Evolutionary conservation across 148 eudicot species (phyloP), one percentile per base, ranked within the genome.

Genomic region (Camellia sinensis): DNA sequence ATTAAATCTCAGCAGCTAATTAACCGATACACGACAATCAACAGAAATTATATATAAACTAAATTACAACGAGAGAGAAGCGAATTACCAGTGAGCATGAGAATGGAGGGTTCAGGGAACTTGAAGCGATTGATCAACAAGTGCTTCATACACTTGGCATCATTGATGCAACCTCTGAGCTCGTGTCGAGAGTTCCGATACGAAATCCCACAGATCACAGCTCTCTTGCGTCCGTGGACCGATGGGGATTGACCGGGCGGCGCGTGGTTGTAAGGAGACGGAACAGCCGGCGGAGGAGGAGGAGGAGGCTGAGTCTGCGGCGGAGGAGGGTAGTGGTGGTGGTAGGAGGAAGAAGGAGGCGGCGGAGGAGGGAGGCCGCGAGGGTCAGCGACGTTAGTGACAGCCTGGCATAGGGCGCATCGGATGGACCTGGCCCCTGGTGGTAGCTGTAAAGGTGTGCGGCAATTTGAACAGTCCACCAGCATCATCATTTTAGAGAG

Each of bases 1-100:
- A 78, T 43, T 68, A 74, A 68, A 78, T 43, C 65, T 76, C 41
- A 14, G 10, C 70, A 45, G 57, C 8, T n/a, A 64, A 21, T 7
- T 2, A 21, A 60, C 63, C 21, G 43, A 14, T 5, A 70, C 8
- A 41, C 7, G 19, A 79, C 7, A 14, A 79, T 15, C 53, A 71
- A 46, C 3, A 9, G 62, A 76, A 44, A 14, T 10, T 56, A 29
- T 13, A 4, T 17, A 50, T 22, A 46, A 13, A 37, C 63, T 21
- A 40, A 41, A 40, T 21, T 3, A 69, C 5, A 6, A 21, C 6
- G 52, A 1, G 53, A 11, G 4, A 69, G 19, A 48, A 59, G 18
- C 3, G 2, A 65, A n/a, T 71, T 85, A 89, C 92, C 92, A 14
- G 92, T 89, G 40, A 89, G 88, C 88, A 86, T 84, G 75, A 87